Evolutionary conservation across 768 basidiomycete genomes (phyloP), one percentile per base, ranked within the genome.

Genomic region (Boletus reticulatus): DNA sequence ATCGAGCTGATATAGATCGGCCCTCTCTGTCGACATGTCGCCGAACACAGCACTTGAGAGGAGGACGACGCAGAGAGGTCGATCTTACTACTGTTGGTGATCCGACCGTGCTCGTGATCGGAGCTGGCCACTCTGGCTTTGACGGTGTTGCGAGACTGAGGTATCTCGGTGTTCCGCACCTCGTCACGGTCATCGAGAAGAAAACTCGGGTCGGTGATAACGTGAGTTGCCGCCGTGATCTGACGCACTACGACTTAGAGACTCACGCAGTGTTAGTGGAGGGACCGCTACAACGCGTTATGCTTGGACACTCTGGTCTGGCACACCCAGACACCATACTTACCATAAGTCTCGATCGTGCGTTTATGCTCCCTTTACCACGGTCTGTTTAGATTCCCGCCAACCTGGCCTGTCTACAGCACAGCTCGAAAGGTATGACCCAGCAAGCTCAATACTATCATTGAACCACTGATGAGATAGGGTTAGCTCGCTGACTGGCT

Each of bases 51-150:
- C 12, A 75, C 77, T 53, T 88, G 86, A 86, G 74, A 75, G 43
- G 73, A 74, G 31, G 73, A 29, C 32, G n/a, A 22, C 20, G 32
- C 34, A 32, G 32, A 36, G 46, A 47, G 20, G 6, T 22, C 0
- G 46, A 78, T 31, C 85, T 84, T 59, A 69, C 67, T 32, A 69
- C 67, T 32, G 77, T 76, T 19, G 65, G 60, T 6, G 76, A 79
- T 36, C 85, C 86, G 0, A 76, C 76, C 1, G 88, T 87, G 13
- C 65, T 89, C 32, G 72, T 89, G 24, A 71, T 88, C 19, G 84
- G 86, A 12, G 86, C 78, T 0, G 87, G 86, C 0, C 89, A 89
- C 53, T 80, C 78, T 57, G 90, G 88, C 2, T 70, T 93, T 27
- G 81, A 78, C 32, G 64, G 83, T 3, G 87, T 87, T 0, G 85